Percentiles rank a stretch among this genome's conserved stretches.
phyloP scores from a whole-genome alignment of 768 basidiomycete genomes.

The Russula sp. region DNA sequence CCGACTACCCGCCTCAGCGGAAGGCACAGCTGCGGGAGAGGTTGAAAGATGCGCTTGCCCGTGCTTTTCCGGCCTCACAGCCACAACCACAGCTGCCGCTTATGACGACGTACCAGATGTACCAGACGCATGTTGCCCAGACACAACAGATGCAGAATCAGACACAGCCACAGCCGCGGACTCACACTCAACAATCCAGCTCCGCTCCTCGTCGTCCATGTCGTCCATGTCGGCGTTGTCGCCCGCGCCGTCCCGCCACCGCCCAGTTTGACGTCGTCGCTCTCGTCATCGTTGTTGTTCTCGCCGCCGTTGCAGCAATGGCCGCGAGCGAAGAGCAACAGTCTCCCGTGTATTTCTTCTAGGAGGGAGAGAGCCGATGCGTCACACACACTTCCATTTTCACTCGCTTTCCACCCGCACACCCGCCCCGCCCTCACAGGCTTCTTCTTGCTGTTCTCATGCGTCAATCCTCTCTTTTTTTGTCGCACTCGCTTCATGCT shows the following conservation, averaged over 20 bases:
- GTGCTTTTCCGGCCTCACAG: slow-evolving; percentile 9
- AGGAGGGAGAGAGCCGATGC: neutral
- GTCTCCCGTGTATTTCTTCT: slow-evolving; percentile 1
- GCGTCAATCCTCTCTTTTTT: neutral
- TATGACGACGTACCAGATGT: no score
- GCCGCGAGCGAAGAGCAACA: neutral
- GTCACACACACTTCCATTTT: no score
- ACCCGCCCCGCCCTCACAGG: no score
- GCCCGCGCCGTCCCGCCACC: no score
- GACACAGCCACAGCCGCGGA: no score
- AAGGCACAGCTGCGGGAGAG: slow-evolving; percentile 47
- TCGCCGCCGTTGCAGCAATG: neutral
- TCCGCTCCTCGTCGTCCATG: neutral
- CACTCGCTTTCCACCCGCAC: neutral
- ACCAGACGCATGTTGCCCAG: neutral
- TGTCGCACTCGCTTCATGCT: neutral
- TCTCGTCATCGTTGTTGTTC: neutral
- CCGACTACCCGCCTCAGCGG: slow-evolving; percentile 45
- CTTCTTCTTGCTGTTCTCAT: neutral
- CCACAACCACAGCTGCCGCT: neutral
- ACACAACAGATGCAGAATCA: no score
- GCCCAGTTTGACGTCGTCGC: neutral
- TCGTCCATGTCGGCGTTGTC: no score
- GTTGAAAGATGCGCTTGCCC: slow-evolving; percentile 37
- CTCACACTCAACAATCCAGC: neutral